Conservation (phyloP, 179 eudicot species). For the Gypsophila paniculata region DNA sequence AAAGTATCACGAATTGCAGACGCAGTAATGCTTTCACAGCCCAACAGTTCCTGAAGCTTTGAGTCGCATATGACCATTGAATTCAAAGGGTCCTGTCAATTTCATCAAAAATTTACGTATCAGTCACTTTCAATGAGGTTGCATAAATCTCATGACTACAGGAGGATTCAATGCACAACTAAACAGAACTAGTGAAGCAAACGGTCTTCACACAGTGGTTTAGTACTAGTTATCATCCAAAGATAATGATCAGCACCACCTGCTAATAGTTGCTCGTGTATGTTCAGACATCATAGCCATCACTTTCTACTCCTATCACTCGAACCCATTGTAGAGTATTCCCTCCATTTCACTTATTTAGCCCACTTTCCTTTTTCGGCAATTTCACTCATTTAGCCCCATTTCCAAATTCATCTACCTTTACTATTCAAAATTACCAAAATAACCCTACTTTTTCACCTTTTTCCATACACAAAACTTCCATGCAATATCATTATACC, state of each 20-base stretch:
- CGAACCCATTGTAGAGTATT: not conserved
- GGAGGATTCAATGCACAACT: not conserved
- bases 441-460: no score
- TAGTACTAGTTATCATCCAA: not conserved
- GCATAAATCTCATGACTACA: not conserved
- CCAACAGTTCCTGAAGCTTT: constrained; percentile 74
- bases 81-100: constrained; percentile 62
- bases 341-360: no score
- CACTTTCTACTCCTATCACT: not conserved
- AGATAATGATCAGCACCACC: not conserved
- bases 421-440: no score
- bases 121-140: not conserved
- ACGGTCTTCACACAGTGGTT: not conserved
- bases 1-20: constrained; percentile 62
- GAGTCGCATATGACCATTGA: constrained; percentile 61
- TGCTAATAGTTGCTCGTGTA: not conserved
- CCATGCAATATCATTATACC: no score
- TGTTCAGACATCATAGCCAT: not conserved
- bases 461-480: no score
- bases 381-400: no score
- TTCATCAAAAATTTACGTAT: not conserved
- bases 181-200: not conserved
- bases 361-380: no score
- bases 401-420: no score
- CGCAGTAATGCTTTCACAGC: constrained; percentile 68